These are phyloP conservation scores for Poronia punctata DNA, from an alignment of 495 filamentous ascomycete genomes.

Conservation along the genomic window DNA sequence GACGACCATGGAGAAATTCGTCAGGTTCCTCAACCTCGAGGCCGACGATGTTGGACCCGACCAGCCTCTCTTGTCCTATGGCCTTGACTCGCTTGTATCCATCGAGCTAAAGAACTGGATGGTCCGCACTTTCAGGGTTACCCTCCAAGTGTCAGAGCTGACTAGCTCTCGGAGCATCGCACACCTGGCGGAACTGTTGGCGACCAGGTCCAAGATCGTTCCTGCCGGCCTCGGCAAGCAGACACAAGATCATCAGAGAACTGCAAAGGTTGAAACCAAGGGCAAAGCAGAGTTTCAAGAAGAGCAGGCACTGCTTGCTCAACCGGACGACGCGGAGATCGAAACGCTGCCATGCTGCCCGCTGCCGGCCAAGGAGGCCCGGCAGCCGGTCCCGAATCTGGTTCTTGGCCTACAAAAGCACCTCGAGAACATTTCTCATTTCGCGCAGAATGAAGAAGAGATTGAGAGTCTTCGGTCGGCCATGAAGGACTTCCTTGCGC, in stretches of 20 bases:
- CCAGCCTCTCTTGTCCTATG: conserved; percentile 7
- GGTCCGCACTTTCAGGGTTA: conserved; percentile 8
- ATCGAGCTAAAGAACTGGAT: conserved; percentile 15
- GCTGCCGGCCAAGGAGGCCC: not conserved
- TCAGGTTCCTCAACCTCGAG: conserved; percentile 2
- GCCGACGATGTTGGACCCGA: conserved; percentile 6
- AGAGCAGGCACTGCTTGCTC: not conserved
- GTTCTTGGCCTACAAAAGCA: conserved; percentile 6
- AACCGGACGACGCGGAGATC: not conserved
- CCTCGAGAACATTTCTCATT: conserved; percentile 4
- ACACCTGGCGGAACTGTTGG: conserved; percentile 6
- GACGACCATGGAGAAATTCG: conserved; percentile 2
- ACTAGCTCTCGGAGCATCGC: conserved; percentile 10
- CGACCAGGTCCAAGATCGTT: conserved; percentile 9
- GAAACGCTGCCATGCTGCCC: conserved; percentile 2
- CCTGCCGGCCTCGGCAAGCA: too few relatives aligned
- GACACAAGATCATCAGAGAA: conserved; percentile 4
- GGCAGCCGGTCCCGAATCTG: not conserved
- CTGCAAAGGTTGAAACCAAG: not conserved
- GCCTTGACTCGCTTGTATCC: conserved; percentile 11
- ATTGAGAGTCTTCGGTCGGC: conserved; percentile 1
- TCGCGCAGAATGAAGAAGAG: conserved; percentile 5
- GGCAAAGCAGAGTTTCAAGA: too few relatives aligned
- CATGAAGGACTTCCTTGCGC: conserved; percentile 3
- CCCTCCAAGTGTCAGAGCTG: conserved; percentile 18